phyloP scores from a whole-genome alignment of 176 grass and related monocot genomes.

The Triticum turgidum region DNA sequence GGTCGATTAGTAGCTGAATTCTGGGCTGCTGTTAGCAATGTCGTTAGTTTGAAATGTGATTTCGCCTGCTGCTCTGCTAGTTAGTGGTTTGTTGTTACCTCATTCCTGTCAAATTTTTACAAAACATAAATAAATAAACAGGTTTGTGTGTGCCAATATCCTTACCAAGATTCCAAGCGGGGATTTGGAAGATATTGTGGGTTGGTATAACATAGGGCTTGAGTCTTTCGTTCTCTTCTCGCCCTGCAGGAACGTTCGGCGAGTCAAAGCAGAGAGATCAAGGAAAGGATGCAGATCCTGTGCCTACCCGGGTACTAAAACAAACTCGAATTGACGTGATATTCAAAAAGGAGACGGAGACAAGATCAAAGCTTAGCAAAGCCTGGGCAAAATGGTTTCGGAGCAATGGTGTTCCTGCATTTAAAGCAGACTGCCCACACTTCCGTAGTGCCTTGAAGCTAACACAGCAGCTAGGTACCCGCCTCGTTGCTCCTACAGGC shows the following conservation, averaged over 20 bases:
- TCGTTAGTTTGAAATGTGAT: not conserved
- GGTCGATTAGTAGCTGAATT: not conserved
- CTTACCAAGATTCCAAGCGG: not conserved
- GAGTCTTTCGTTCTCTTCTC: slow-evolving; percentile 14
- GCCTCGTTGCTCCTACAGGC: not conserved
- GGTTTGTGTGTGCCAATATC: not conserved
- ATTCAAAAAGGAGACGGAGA: not conserved
- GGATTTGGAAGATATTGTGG: not conserved
- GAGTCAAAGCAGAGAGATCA: not conserved
- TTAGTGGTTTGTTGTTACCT: not conserved
- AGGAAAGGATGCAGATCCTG: not conserved
- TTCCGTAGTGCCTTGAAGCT: not conserved
- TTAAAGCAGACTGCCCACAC: not conserved
- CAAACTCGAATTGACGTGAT: not conserved
- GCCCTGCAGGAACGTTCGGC: not conserved
- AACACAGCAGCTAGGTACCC: not conserved
- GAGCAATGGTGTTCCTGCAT: not conserved
- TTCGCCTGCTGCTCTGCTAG: not conserved
- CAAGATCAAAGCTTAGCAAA: not conserved
- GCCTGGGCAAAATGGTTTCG: slow-evolving; percentile 2
- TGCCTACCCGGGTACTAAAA: not conserved
- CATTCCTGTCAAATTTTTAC: not conserved
- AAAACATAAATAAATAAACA: not conserved
- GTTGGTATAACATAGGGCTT: not conserved
- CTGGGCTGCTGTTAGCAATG: not conserved